phyloP scores from a whole-genome alignment of 1,284 basidiomycete species.

The Anthracocystis walkeri region DNA sequence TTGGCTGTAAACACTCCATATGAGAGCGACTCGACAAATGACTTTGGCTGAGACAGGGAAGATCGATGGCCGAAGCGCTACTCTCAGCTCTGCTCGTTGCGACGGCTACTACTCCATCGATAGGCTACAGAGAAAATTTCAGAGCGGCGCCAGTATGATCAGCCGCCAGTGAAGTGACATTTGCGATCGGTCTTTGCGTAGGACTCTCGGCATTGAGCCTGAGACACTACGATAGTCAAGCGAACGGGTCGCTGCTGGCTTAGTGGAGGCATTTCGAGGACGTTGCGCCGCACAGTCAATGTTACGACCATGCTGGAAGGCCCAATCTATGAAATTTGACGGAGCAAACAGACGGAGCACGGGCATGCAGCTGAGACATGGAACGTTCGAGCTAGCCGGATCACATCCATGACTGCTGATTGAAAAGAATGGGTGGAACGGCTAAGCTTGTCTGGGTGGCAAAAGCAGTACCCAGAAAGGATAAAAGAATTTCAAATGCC shows the following conservation, averaged over 20 bases:
- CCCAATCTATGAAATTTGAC: not conserved
- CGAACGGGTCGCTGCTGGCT: not conserved
- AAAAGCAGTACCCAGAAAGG: not conserved
- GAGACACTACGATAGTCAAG: not conserved
- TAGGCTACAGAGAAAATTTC: not conserved
- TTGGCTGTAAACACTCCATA: not conserved
- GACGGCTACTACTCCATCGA: not conserved
- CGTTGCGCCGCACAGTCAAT: too few relatives aligned
- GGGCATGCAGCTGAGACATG: not conserved
- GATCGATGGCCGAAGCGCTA: not conserved
- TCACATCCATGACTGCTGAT: too few relatives aligned
- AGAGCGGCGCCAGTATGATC: not conserved
- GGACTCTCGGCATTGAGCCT: constrained; percentile 1
- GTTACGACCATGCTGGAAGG: too few relatives aligned
- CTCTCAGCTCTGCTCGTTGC: not conserved
- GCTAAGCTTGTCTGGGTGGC: constrained; percentile 1
- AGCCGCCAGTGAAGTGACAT: not conserved
- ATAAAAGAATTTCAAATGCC: not conserved
- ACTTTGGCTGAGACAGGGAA: not conserved
- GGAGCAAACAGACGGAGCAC: constrained; percentile 3
- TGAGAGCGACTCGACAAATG: constrained; percentile 1
- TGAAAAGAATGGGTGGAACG: not conserved
- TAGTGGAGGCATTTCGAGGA: constrained; percentile 3
- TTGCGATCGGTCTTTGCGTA: not conserved
- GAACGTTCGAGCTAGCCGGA: not conserved